Conservation (phyloP, 1,284 basidiomycete genomes). For the Tilletia setariae region DNA sequence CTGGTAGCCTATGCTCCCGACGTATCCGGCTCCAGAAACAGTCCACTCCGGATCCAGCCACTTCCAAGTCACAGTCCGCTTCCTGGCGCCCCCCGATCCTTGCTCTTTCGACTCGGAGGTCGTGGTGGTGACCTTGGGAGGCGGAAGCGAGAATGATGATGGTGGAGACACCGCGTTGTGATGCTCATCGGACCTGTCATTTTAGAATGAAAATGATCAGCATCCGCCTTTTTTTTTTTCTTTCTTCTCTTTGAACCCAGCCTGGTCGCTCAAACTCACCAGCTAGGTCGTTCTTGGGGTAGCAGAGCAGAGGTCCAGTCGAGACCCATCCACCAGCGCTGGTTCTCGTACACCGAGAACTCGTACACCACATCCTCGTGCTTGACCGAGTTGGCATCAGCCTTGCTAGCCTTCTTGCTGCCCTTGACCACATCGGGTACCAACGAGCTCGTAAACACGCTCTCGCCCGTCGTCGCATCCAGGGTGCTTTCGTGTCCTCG, state of each 20-base stretch:
- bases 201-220: conserved; percentile 37
- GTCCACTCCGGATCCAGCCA: conserved; percentile 58
- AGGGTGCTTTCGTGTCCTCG: conserved; percentile 3
- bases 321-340: conserved; percentile 73
- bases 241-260: too few species aligned
- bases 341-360: conserved; percentile 74
- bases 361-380: conserved; percentile 49
- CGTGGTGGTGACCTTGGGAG: conserved; percentile 44
- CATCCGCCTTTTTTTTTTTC: neutral
- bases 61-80: conserved; percentile 54
- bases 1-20: conserved; percentile 19
- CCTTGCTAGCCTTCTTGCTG: conserved; percentile 3
- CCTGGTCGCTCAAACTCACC: too few species aligned
- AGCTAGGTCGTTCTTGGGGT: conserved; percentile 82
- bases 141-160: conserved; percentile 62
- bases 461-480: neutral
- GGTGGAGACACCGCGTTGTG: conserved; percentile 56
- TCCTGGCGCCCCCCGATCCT: conserved; percentile 17
- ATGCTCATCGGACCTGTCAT: conserved; percentile 51
- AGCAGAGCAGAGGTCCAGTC: conserved; percentile 90
- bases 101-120: conserved; percentile 24
- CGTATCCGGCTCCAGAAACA: conserved; percentile 46
- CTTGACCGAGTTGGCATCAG: conserved; percentile 24
- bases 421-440: conserved; percentile 9
- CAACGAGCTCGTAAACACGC: conserved; percentile 4